Conservation (phyloP, 1,284 basidiomycete genomes). For the Naganishia sp. region DNA sequence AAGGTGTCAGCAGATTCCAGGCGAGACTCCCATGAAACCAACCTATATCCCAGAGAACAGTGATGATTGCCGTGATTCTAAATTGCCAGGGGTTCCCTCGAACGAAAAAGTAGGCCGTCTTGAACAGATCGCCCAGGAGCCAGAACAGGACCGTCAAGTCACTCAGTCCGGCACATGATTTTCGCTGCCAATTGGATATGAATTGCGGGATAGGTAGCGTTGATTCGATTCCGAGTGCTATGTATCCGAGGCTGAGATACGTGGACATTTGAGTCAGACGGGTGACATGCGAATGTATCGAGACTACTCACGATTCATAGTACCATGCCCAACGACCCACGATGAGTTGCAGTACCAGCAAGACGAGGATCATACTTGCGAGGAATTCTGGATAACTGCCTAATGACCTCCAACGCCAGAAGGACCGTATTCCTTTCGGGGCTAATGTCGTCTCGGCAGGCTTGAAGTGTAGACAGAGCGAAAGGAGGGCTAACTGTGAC, state of each 20-base stretch:
- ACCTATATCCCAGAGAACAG: conserved; percentile 52
- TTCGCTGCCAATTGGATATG: conserved; percentile 55
- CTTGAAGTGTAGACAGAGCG: conserved; percentile 56
- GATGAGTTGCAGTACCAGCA: conserved; percentile 48
- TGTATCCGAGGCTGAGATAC: conserved; percentile 54
- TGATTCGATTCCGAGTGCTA: conserved; percentile 58
- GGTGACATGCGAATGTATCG: conserved; percentile 40
- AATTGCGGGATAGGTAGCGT: conserved; percentile 60
- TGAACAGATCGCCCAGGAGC: conserved; percentile 55
- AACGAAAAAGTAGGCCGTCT: conserved; percentile 56
- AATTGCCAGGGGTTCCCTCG: conserved; percentile 56
- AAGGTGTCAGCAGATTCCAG: background rate
- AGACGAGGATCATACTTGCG: conserved; percentile 51
- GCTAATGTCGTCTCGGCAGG: conserved; percentile 32
- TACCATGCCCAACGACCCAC: conserved; percentile 49
- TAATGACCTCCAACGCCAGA: conserved; percentile 56
- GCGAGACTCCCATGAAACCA: background rate
- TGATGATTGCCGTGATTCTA: conserved; percentile 53
- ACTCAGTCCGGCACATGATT: conserved; percentile 58
- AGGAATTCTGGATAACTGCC: conserved; percentile 58
- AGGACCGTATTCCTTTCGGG: conserved; percentile 48
- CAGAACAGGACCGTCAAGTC: conserved; percentile 43
- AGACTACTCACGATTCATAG: conserved; percentile 46
- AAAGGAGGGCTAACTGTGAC: conserved; percentile 56
- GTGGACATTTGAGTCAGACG: background rate